Percentiles rank a stretch among this genome's conserved stretches.
phyloP scores from a whole-genome alignment of 2,329 filamentous ascomycete genomes.

The Emericellopsis cladophorae region DNA sequence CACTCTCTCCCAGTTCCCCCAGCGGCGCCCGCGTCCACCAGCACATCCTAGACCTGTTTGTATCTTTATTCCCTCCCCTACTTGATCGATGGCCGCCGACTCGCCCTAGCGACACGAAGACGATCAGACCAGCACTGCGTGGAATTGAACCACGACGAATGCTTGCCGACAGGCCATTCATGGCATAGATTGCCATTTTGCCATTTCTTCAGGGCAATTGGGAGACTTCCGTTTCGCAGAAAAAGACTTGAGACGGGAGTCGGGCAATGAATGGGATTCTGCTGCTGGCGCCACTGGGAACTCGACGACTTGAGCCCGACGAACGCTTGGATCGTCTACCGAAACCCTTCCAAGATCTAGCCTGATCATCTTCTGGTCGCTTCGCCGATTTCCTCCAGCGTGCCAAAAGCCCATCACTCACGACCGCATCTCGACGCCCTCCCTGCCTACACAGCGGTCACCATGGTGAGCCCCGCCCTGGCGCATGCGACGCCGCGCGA shows the following conservation, averaged over 20 bases:
- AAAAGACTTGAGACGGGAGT: conserved; percentile 9
- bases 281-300: conserved; percentile 17
- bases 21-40: too few relatives aligned
- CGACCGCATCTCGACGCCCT: background rate
- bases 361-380: background rate
- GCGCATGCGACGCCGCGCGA: conserved; percentile 1
- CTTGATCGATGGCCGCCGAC: too few relatives aligned
- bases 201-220: conserved; percentile 19
- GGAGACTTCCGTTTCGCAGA: conserved; percentile 6
- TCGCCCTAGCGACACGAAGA: too few relatives aligned
- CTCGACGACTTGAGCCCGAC: conserved; percentile 4
- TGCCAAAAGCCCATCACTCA: background rate
- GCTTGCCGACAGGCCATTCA: conserved; percentile 14
- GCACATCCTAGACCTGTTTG: too few relatives aligned
- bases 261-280: conserved; percentile 7
- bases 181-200: conserved; percentile 18
- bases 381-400: background rate
- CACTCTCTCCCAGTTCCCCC: too few relatives aligned
- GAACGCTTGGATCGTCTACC: background rate
- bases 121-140: too few relatives aligned
- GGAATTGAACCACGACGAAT: conserved; percentile 4
- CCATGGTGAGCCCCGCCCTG: conserved; percentile 3
- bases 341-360: background rate
- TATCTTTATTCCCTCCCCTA: too few relatives aligned
- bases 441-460: background rate